Evolutionary conservation across 345 rosid species (phyloP), one percentile per base, ranked within the genome.

Genomic region (Conringia planisiliqua): DNA sequence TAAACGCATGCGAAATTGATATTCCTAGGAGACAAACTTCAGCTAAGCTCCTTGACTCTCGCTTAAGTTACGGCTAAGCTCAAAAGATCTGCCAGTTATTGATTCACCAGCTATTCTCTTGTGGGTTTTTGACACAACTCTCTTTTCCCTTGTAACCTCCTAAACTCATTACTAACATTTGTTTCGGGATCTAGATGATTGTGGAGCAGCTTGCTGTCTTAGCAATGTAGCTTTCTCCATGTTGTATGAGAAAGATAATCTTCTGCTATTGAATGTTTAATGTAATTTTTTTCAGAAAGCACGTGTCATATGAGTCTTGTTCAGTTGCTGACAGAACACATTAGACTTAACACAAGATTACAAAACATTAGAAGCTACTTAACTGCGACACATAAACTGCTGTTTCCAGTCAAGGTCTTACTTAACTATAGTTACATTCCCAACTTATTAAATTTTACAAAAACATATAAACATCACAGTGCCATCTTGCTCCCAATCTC

Each of bases 1-100:
- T 90, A 6, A 90, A 88, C 39, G 82, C 96, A 0, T 90, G 96
- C 4, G 96, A 88, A 67, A 86, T 90, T 38, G 93, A 93, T 8
- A 68, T 86, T 48, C 89, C 68, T 44, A 56, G 46, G 14, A 77
- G 44, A 46, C 67, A 55, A 57, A 60, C 57, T 6, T 66, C 55
- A 26, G 27, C 44, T 11, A 66, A 59, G 61, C 43, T 44, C 35
- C 9, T 35, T 12, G 68, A 57, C 75, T 83, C 85, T 29, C 86
- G 90, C 9, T 58, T 87, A 80, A 69, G 75, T 32, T 62, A 70
- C 8, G 75, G 71, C 16, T 76, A 62, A 70, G 43, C n/a, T 47
- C 56, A 10, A 3, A 43, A 50, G 30, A 48, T 51, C 16, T 50
- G 12, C 42, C 40, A 2, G 17, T 12, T 71, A 48, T 46, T 46